Percentiles rank a stretch among this genome's conserved stretches.
Conservation (phyloP, 1,284 basidiomycete species). For the Leccinum fallax region DNA sequence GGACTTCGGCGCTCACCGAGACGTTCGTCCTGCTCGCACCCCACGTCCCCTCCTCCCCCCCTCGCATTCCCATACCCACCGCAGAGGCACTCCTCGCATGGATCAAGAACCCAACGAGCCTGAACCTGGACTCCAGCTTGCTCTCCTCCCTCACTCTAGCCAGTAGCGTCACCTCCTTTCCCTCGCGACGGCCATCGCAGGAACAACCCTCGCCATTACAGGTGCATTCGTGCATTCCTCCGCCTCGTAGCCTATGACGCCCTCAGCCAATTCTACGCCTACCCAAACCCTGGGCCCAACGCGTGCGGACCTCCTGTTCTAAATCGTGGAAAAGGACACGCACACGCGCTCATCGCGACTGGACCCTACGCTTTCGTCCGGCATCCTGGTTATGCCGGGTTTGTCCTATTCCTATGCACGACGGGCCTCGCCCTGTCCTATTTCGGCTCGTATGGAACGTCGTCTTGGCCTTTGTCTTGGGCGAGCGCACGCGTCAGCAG, state of each 20-base stretch:
- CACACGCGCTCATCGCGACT: constrained; percentile 32
- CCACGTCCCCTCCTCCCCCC: neutral
- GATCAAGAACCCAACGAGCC: neutral
- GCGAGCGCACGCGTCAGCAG: neutral
- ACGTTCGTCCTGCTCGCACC: constrained; percentile 12
- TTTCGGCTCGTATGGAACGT: neutral
- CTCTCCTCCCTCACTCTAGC: neutral
- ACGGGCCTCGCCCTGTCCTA: constrained; percentile 17
- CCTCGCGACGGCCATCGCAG: constrained; percentile 5
- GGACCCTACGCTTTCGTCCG: constrained; percentile 33
- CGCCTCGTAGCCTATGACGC: constrained; percentile 23
- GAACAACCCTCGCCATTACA: constrained; percentile 17
- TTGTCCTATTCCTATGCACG: constrained; percentile 10
- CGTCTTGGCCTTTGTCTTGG: neutral
- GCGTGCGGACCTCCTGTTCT: constrained; percentile 5
- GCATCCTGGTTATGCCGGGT: constrained; percentile 37
- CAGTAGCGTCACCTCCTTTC: neutral
- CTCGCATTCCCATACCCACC: neutral
- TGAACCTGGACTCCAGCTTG: neutral
- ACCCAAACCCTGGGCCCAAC: constrained; percentile 14
- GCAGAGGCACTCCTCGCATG: neutral
- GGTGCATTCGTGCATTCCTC: constrained; percentile 17
- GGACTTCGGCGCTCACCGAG: constrained; percentile 22
- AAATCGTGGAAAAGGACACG: constrained; percentile 2
- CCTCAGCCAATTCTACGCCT: constrained; percentile 31